These are phyloP conservation scores for Rhynchospora pubera DNA, from an alignment of 176 grass and related monocot genomes.

Conservation along the genomic window DNA sequence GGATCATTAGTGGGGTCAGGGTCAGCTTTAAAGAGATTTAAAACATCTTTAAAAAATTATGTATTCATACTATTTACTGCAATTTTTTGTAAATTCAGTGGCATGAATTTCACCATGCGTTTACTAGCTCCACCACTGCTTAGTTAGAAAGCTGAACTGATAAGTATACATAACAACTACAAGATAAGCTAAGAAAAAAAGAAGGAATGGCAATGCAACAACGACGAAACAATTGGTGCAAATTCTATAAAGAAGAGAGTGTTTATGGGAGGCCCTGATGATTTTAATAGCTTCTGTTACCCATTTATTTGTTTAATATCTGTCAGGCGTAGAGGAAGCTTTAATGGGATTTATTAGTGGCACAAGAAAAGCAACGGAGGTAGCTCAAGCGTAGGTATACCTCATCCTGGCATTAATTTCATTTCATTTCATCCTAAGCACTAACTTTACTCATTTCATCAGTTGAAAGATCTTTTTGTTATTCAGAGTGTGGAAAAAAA, in stretches of 20 bases:
- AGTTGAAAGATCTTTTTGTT: neutral
- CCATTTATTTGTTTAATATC: neutral
- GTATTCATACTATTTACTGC: too few species aligned
- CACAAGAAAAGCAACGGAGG: constrained; percentile 71
- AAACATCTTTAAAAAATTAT: too few species aligned
- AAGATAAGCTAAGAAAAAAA: neutral
- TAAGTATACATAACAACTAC: neutral
- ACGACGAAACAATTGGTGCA: neutral
- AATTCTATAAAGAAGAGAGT: neutral
- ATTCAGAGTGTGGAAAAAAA: constrained; percentile 72
- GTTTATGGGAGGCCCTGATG: neutral
- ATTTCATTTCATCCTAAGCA: neutral
- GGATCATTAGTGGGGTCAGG: too few species aligned
- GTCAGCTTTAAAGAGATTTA: too few species aligned
- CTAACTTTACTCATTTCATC: neutral
- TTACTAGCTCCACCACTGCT: too few species aligned
- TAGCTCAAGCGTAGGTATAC: constrained; percentile 84
- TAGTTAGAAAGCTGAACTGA: neutral
- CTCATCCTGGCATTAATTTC: neutral
- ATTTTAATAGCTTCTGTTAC: neutral
- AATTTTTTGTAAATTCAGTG: too few species aligned
- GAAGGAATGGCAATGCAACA: neutral
- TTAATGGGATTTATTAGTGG: constrained; percentile 64
- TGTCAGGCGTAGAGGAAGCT: constrained; percentile 50
- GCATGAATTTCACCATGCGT: too few species aligned